These are phyloP conservation scores for Euphrasia confusa DNA, from an alignment of 257 asterid species.

Conservation along the genomic window DNA sequence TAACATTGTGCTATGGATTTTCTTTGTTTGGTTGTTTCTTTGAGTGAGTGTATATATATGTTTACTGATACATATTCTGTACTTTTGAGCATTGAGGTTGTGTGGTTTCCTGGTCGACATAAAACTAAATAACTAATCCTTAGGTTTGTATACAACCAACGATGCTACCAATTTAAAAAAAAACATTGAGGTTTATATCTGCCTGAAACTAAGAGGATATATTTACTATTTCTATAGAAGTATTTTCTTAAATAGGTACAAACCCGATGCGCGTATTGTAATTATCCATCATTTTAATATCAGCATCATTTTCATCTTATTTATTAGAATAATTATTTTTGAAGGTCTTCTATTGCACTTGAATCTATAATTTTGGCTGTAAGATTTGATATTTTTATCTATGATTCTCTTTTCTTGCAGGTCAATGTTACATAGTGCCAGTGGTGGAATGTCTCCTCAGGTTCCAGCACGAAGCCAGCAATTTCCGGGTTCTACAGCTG, in stretches of 20 bases:
- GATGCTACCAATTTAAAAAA: not conserved
- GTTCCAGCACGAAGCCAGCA: constrained; percentile 89
- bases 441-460: constrained; percentile 89
- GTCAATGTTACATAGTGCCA: constrained; percentile 75
- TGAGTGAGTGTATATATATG: not conserved
- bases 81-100: not conserved
- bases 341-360: not conserved
- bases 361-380: not conserved
- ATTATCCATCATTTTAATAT: not conserved
- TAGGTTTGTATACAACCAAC: not conserved
- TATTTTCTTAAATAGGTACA: not conserved
- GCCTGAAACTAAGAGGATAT: not conserved
- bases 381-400: constrained; percentile 6
- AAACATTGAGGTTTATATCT: not conserved
- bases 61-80: not conserved
- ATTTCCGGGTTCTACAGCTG: constrained; percentile 85
- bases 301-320: too few species aligned
- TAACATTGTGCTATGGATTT: constrained; percentile 6
- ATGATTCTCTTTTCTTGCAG: constrained; percentile 38
- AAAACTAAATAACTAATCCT: not conserved
- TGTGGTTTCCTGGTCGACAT: not conserved
- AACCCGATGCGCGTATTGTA: not conserved
- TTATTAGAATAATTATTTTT: not conserved
- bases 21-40: not conserved
- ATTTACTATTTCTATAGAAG: not conserved